A percentile compares a stretch with the other conserved stretches of the same genome.
These are phyloP conservation scores for Boletus vinaceobasis DNA, from an alignment of 768 basidiomycete genomes.

Conservation along the genomic window DNA sequence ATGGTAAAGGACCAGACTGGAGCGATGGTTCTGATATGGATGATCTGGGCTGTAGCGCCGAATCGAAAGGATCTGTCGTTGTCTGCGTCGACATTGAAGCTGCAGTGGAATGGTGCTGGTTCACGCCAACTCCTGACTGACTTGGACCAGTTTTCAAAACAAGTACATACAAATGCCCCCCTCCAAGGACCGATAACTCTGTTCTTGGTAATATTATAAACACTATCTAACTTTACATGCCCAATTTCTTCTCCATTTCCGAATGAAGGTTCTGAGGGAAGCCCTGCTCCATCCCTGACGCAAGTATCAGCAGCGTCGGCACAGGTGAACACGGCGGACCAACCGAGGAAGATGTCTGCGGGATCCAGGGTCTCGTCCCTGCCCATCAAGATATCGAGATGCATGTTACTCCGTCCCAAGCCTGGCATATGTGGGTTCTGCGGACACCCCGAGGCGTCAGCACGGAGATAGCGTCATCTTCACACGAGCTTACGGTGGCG, in stretches of 20 bases:
- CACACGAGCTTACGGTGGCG: constrained; percentile 45
- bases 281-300: constrained; percentile 52
- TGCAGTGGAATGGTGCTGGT: constrained; percentile 13
- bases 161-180: constrained; percentile 20
- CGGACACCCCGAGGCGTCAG: constrained; percentile 1
- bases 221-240: constrained; percentile 34
- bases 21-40: constrained; percentile 28
- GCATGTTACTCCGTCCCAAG: constrained; percentile 69
- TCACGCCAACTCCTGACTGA: background rate
- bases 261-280: constrained; percentile 55
- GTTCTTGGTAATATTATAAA: background rate
- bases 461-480: background rate
- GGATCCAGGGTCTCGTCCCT: constrained; percentile 81
- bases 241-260: constrained; percentile 62
- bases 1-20: constrained; percentile 54
- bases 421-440: constrained; percentile 69
- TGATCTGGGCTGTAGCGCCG: constrained; percentile 14
- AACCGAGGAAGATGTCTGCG: constrained; percentile 77
- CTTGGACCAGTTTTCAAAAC: constrained; percentile 18
- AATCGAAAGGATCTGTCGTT: constrained; percentile 25
- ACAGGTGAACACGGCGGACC: constrained; percentile 19
- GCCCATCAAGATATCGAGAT: constrained; percentile 91
- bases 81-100: constrained; percentile 13
- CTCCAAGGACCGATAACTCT: constrained; percentile 5
- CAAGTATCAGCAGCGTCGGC: constrained; percentile 1